A percentile compares a stretch with the other conserved stretches of the same genome.
phyloP scores from a whole-genome alignment of 768 basidiomycete species.

The Amylocystis lapponica region DNA sequence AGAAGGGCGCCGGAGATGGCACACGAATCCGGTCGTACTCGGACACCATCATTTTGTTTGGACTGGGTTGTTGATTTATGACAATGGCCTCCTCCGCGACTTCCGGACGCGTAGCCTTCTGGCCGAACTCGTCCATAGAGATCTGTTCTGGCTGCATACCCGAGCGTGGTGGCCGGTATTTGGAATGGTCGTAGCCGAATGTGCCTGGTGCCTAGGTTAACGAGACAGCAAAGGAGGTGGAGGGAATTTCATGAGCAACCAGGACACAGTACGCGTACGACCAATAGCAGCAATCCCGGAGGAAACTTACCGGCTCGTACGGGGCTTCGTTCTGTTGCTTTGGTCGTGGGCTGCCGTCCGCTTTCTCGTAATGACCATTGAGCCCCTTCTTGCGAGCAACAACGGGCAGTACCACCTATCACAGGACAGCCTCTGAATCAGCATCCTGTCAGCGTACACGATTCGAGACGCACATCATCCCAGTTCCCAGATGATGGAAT shows the following conservation, averaged over 20 bases:
- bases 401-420: conserved; percentile 75
- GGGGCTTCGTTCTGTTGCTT: conserved; percentile 39
- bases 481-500: conserved; percentile 65
- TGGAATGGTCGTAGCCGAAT: conserved; percentile 72
- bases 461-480: conserved; percentile 64
- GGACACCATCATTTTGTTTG: not conserved
- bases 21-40: conserved; percentile 15
- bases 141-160: conserved; percentile 30
- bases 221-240: conserved; percentile 1
- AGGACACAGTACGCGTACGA: not conserved
- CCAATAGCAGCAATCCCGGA: too few species aligned
- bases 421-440: conserved; percentile 4
- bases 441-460: conserved; percentile 8
- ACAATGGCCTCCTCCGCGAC: conserved; percentile 15
- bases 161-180: conserved; percentile 46
- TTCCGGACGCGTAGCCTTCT: conserved; percentile 20
- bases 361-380: conserved; percentile 61
- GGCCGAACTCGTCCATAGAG: conserved; percentile 64
- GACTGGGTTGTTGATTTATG: conserved; percentile 6
- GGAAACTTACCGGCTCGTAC: conserved; percentile 60
- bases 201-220: conserved; percentile 74
- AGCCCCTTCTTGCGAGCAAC: conserved; percentile 81
- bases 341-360: conserved; percentile 60
- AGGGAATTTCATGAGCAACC: not conserved
- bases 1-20: conserved; percentile 57